Conservation (phyloP, 2,329 filamentous ascomycete species). For the Chrysosporium queenslandicum region DNA sequence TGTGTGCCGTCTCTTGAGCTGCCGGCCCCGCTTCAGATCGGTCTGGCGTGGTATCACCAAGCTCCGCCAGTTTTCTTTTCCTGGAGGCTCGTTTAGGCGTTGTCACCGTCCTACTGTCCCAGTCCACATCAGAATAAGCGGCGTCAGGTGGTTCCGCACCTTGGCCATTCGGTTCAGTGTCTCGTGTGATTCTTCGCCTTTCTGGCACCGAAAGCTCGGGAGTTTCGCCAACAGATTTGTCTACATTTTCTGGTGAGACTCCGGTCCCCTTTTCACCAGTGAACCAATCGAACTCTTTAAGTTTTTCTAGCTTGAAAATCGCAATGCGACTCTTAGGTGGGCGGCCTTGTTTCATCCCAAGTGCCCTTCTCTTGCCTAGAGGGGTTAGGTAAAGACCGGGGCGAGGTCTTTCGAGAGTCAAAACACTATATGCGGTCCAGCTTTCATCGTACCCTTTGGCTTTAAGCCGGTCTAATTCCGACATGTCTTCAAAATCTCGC, state of each 20-base stretch:
- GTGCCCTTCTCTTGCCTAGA: conserved; percentile 30
- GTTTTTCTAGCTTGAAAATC: conserved; percentile 30
- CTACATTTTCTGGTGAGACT: neutral
- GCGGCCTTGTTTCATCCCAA: conserved; percentile 31
- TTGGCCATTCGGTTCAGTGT: neutral
- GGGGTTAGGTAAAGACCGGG: conserved; percentile 36
- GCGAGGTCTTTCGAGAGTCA: conserved; percentile 29
- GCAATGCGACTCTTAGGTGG: conserved; percentile 33
- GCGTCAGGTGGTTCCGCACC: neutral
- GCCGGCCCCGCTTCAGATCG: neutral
- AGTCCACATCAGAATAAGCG: neutral
- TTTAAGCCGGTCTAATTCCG: conserved; percentile 32
- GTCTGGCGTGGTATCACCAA: neutral
- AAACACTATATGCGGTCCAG: conserved; percentile 34
- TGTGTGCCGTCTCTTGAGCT: neutral
- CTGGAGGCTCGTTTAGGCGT: neutral
- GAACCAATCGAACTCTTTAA: conserved; percentile 32
- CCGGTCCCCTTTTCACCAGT: neutral
- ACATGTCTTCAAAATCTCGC: conserved; percentile 24
- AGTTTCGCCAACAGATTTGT: neutral
- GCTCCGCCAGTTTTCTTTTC: conserved; percentile 5
- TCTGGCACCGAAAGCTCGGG: neutral
- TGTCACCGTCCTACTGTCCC: too few relatives aligned
- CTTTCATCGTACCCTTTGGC: conserved; percentile 33
- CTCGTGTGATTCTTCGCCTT: neutral